phyloP scores from a whole-genome alignment of 1,139 yeast genomes.

The Magnusiomyces paraingens region DNA sequence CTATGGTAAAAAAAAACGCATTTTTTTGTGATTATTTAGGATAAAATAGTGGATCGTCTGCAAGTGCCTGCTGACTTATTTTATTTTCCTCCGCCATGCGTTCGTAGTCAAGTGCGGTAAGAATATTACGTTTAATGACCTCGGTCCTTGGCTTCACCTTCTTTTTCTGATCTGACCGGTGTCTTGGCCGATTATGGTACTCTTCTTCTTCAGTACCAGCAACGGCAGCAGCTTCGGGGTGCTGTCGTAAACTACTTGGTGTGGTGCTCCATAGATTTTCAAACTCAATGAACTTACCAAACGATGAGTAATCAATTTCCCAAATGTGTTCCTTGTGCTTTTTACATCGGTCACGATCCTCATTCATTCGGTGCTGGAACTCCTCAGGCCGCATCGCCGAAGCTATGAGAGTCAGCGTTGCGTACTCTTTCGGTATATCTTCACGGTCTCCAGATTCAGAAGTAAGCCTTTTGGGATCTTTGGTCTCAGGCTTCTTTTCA shows the following conservation, averaged over 20 bases:
- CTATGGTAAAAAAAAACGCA: too few species aligned
- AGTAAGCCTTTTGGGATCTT: too few species aligned
- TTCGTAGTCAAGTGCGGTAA: constrained; percentile 45
- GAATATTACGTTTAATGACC: constrained; percentile 10
- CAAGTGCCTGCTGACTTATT: constrained; percentile 22
- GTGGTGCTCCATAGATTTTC: constrained; percentile 49
- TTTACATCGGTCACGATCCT: constrained; percentile 74
- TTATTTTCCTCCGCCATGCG: constrained; percentile 51
- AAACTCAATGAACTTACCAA: constrained; percentile 50
- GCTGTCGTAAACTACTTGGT: not conserved
- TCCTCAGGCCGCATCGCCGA: constrained; percentile 37
- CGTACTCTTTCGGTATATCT: not conserved
- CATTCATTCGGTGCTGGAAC: constrained; percentile 72
- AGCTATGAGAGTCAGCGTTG: not conserved
- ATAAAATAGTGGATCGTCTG: not conserved
- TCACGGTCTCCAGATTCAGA: too few species aligned
- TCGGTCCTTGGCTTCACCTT: not conserved
- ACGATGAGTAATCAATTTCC: constrained; percentile 48
- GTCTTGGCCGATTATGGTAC: not conserved
- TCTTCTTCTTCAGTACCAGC: not conserved
- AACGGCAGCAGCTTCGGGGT: not conserved
- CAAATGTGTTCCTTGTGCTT: constrained; percentile 69
- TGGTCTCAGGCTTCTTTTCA: too few species aligned
- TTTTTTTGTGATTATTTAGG: not conserved
- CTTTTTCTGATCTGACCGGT: not conserved